A percentile compares a stretch with the other conserved stretches of the same genome.
Evolutionary conservation across 148 eudicot genomes (phyloP).

Genomic region (Hydrangea macrophylla): DNA sequence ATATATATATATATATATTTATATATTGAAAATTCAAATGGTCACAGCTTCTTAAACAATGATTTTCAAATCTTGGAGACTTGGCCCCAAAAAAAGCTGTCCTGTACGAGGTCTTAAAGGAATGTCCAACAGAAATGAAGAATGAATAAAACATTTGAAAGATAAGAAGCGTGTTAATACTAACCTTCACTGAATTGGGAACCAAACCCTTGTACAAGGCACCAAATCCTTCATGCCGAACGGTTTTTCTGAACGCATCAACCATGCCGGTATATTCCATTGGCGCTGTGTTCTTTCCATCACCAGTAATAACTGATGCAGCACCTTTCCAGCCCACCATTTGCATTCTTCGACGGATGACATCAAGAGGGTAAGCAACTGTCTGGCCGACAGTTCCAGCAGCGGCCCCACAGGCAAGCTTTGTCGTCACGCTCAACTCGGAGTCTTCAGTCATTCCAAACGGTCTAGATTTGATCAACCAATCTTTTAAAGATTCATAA

Average conservation of each 20-base stretch:
- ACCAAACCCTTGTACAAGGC: slow-evolving; percentile 94
- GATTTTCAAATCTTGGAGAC: too few species aligned
- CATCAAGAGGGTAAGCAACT: slow-evolving; percentile 91
- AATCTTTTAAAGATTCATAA: slow-evolving; percentile 84
- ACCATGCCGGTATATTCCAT: slow-evolving; percentile 79
- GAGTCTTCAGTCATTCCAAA: slow-evolving; percentile 50
- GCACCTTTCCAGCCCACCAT: slow-evolving; percentile 96
- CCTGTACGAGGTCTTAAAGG: too few species aligned
- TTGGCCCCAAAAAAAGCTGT: too few species aligned
- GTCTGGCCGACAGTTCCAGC: slow-evolving; percentile 95
- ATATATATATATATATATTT: too few species aligned
- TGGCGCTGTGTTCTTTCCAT: slow-evolving; percentile 47
- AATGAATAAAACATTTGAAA: not conserved
- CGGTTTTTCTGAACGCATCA: slow-evolving; percentile 85
- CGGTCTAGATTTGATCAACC: slow-evolving; percentile 60
- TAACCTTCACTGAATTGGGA: slow-evolving; percentile 91
- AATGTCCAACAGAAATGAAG: too few species aligned
- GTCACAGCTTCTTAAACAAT: too few species aligned
- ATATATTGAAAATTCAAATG: too few species aligned
- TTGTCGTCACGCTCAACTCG: slow-evolving; percentile 68
- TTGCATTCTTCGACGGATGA: slow-evolving; percentile 93
- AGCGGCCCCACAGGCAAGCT: slow-evolving; percentile 88
- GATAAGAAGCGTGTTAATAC: too few species aligned
- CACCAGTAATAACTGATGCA: slow-evolving; percentile 70
- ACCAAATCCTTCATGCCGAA: slow-evolving; percentile 72